These are phyloP conservation scores for Phlebiopsis gigantea DNA, from an alignment of 768 basidiomycete species.

Conservation along the genomic window DNA sequence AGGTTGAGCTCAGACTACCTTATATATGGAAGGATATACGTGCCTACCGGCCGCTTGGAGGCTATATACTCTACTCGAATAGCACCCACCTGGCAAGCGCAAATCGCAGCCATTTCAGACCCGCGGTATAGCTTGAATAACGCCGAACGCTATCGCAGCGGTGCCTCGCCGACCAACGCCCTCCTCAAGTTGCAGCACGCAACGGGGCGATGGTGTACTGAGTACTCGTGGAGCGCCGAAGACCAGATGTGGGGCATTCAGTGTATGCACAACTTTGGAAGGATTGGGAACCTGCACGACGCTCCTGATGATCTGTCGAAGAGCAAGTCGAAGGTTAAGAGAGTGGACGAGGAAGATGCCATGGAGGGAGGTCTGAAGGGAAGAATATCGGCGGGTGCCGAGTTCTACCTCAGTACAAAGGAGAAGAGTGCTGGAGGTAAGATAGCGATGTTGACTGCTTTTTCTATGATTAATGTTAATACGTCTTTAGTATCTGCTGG, in stretches of 20 bases:
- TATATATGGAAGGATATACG: conserved; percentile 86
- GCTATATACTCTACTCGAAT: conserved; percentile 84
- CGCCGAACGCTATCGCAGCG: conserved; percentile 36
- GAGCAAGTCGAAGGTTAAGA: conserved; percentile 40
- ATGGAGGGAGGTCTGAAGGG: conserved; percentile 90
- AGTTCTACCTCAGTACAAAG: conserved; percentile 89
- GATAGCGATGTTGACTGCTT: background rate
- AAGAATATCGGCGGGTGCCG: conserved; percentile 86
- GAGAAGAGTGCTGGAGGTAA: conserved; percentile 91
- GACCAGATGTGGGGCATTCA: conserved; percentile 91
- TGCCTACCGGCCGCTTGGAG: conserved; percentile 84
- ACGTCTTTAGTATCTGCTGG: conserved; percentile 74
- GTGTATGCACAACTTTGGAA: conserved; percentile 89
- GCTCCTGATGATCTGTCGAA: conserved; percentile 28
- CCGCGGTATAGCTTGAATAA: conserved; percentile 47
- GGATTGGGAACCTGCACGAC: conserved; percentile 36
- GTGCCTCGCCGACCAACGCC: conserved; percentile 46
- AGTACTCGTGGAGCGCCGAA: conserved; percentile 92
- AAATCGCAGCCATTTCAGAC: conserved; percentile 84
- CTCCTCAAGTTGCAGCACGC: conserved; percentile 91
- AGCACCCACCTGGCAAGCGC: conserved; percentile 70
- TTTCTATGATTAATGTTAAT: background rate
- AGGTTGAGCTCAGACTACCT: conserved; percentile 65
- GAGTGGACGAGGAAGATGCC: conserved; percentile 94
- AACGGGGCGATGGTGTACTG: conserved; percentile 86